Base-by-base conservation (phyloP, 495 filamentous ascomycete genomes). In the Lasiosphaeria ovina region DNA sequence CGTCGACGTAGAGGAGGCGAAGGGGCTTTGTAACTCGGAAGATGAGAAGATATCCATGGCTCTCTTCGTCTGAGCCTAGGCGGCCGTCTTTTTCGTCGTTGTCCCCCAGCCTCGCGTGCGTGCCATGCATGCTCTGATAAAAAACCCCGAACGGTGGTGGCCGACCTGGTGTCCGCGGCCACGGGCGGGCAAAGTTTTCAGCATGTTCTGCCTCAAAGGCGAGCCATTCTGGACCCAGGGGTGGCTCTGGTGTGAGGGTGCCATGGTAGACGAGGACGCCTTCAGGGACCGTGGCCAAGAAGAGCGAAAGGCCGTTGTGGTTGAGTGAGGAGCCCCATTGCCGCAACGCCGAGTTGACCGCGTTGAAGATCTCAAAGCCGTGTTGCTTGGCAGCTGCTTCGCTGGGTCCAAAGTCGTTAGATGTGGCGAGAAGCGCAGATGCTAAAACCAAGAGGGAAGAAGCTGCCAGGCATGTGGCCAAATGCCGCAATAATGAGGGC, bases 161-260 rank as follows among this genome's bases (percentile, higher is more conserved):
- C 34, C 51, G 7, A 34, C 34, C 24, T 36, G 51, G 51, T 16
- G 33, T 32, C 34, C 51, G 32, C n/a, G 8, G 42, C 17, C 36
- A 47, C 7, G 59, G 49, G 4, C 40, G 70, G 55, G 82, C 78
- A 67, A 89, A 90, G 6, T 76, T 65, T 67, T 87, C 72, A 0
- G 85, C 83, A 72, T 89, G 86, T 61, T 89, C 86, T 10, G 86
- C 83, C 64, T 89, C 87, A 62, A 89, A 89, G 0, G 87, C 86
- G 0, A 90, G 75, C 86, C 87, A 90, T 62, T 90, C 86, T 1
- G 78, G 79, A 0, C 77, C 80, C 6, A 71, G 73, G 0, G 86
- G 75, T 0, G 76, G 71, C 9, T 72, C 67, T 0, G 65, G 51
- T 3, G 38, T 66, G 11, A 61, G 56, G 6, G 76, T 80, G 11